These are phyloP conservation scores for Miscanthus lutarioriparius DNA, from an alignment of 176 grass and related monocot species.

Conservation along the genomic window DNA sequence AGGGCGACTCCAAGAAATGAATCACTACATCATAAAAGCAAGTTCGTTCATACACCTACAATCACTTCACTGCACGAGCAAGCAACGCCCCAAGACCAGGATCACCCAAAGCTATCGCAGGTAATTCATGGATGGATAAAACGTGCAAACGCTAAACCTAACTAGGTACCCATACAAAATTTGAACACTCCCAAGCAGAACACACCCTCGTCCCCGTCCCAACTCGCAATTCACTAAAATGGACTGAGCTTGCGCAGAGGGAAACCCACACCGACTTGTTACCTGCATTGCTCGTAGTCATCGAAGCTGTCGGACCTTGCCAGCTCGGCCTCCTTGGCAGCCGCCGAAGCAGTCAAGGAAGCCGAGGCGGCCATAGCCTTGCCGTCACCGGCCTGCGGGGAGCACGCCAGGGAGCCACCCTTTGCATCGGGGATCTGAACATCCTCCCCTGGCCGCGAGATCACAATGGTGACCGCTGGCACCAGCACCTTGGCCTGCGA, in stretches of 20 bases:
- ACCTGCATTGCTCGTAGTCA: conserved; percentile 96
- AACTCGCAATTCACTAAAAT: not conserved
- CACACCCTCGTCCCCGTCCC: not conserved
- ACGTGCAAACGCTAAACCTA: conserved; percentile 9
- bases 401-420: not conserved
- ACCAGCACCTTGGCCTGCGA: conserved; percentile 13
- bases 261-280: not conserved
- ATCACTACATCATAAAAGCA: not conserved
- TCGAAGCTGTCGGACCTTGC: conserved; percentile 66
- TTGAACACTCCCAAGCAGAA: not conserved
- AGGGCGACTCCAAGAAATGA: not conserved
- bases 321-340: conserved; percentile 48
- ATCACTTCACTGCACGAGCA: not conserved
- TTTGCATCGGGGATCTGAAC: conserved; percentile 43
- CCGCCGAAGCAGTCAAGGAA: conserved; percentile 21
- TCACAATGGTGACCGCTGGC: conserved; percentile 60
- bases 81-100: not conserved
- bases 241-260: not conserved
- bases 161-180: not conserved
- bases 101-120: not conserved
- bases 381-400: not conserved
- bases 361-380: conserved; percentile 13
- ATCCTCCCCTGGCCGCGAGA: conserved; percentile 62
- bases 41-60: not conserved
- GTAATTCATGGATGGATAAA: not conserved